Base-by-base conservation (phyloP, 2,329 filamentous ascomycete species). In the Pseudogymnoascus sp. region DNA sequence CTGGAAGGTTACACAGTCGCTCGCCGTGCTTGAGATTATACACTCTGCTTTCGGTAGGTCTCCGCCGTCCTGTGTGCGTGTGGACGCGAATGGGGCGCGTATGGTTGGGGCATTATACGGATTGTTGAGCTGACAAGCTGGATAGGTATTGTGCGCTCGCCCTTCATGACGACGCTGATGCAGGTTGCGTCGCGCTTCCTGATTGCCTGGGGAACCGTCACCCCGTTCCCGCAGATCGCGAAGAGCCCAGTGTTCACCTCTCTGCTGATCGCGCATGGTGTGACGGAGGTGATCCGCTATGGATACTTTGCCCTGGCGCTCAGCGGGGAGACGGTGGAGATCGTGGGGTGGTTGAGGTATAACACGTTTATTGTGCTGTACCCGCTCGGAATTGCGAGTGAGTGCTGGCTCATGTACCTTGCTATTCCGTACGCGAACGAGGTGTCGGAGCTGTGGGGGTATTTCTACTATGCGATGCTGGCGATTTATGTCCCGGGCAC, bases 301-400 rank as follows among this genome's bases (percentile, higher is more conserved):
- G 83, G 85, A 58, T 99, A 90, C 81, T 97, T 97, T 74, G 89
- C 90, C 37, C 81, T 92, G 70, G 86, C 85, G 69, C 82, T 94
- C 33, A 77, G 80, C 66, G 81, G 83, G 29, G 72, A 76, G 64
- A 83, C 89, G 31, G 90, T 92, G 0, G 73, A 70, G 0, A 78
- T 81, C 64, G 81, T 96, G 72, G 85, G 85, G 38, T 96, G 91
- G 89, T 78, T 95, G 75, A 82, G 92, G 69, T 92, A 97, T 77
- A 96, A 95, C 75, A 92, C 90, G 6, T 99, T 99, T 77, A 91
- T 91, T 70, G 78, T 97, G 38, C 83, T 99, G 21, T 99, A 99
- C 76, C 94, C 94, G 0, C 74, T 97, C 64, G 94, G 94, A 43
- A 97, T 97, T 72, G 80, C 83, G 41, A 94, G 90, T 77, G 94